phyloP scores from a whole-genome alignment of 2,329 filamentous ascomycete species.

The Fusarium gaditjirri region DNA sequence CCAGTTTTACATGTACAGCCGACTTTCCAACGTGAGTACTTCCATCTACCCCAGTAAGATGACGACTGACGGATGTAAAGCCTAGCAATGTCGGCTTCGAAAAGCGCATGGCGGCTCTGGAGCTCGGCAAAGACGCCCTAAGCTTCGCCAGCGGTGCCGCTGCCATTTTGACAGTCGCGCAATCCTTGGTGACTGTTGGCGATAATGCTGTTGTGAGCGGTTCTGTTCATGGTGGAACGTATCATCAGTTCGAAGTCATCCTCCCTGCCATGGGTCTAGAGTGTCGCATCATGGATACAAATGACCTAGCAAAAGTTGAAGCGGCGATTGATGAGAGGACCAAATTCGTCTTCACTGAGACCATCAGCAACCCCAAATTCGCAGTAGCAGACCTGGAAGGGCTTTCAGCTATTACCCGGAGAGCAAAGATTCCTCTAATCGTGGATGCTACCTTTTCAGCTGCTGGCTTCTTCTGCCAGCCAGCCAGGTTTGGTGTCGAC shows the following conservation, averaged over 20 bases:
- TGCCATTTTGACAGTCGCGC: not conserved
- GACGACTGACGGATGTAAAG: not conserved
- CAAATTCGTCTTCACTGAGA: constrained; percentile 1
- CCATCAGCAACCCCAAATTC: constrained; percentile 4
- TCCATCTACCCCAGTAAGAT: rapidly evolving
- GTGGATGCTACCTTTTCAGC: constrained; percentile 4
- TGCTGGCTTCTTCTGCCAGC: not conserved
- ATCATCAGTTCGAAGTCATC: not conserved
- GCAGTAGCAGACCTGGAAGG: constrained; percentile 4
- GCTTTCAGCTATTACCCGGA: not conserved
- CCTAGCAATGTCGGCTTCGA: constrained; percentile 11
- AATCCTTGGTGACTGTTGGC: not conserved
- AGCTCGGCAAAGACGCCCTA: not conserved
- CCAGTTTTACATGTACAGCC: too few relatives aligned
- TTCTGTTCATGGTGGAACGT: constrained; percentile 5
- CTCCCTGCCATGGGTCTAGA: not conserved
- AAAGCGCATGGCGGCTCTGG: constrained; percentile 2
- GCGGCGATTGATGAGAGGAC: constrained; percentile 8
- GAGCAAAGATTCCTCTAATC: not conserved
- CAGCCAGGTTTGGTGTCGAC: constrained; percentile 64
- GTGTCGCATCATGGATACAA: constrained; percentile 2
- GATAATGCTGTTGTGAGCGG: constrained; percentile 3
- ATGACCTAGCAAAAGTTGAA: not conserved
- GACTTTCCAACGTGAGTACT: not conserved
- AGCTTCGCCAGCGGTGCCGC: not conserved